These are phyloP conservation scores for Thymus mandschuricus DNA, from an alignment of 257 asterid genomes.

Conservation along the genomic window DNA sequence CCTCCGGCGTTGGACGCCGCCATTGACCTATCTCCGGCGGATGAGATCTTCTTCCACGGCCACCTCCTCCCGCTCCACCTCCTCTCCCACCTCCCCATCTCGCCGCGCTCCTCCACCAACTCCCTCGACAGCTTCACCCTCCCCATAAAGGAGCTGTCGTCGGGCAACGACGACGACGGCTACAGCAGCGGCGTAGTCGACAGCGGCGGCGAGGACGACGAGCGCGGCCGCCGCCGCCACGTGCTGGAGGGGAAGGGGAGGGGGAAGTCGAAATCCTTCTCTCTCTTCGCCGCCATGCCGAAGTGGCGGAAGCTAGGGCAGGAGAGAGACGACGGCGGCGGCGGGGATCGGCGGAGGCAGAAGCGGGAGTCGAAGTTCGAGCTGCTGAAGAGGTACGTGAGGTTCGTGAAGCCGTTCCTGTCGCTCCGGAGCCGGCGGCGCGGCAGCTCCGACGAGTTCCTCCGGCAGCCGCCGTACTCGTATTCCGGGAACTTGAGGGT, in stretches of 20 bases:
- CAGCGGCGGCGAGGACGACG: neutral
- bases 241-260: constrained; percentile 34
- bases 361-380: constrained; percentile 59
- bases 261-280: constrained; percentile 61
- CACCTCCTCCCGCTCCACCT: constrained; percentile 93
- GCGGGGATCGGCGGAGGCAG: constrained; percentile 36
- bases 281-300: constrained; percentile 55
- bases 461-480: constrained; percentile 49
- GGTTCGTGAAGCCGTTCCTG: constrained; percentile 60
- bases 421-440: constrained; percentile 41
- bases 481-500: constrained; percentile 67
- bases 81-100: constrained; percentile 63
- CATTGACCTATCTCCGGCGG: constrained; percentile 92
- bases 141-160: constrained; percentile 47
- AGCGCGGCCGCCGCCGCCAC: neutral
- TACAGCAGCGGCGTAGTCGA: neutral
- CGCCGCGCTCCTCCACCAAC: constrained; percentile 74
- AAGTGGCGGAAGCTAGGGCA: constrained; percentile 48
- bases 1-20: constrained; percentile 56
- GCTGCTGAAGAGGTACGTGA: constrained; percentile 59
- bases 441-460: constrained; percentile 29
- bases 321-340: constrained; percentile 25
- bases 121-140: constrained; percentile 65
- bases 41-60: constrained; percentile 90
- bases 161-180: neutral